A percentile compares a stretch with the other conserved stretches of the same genome.
These are phyloP conservation scores for Fusarium nurragi DNA, from an alignment of 2,329 filamentous ascomycete species.

Conservation along the genomic window DNA sequence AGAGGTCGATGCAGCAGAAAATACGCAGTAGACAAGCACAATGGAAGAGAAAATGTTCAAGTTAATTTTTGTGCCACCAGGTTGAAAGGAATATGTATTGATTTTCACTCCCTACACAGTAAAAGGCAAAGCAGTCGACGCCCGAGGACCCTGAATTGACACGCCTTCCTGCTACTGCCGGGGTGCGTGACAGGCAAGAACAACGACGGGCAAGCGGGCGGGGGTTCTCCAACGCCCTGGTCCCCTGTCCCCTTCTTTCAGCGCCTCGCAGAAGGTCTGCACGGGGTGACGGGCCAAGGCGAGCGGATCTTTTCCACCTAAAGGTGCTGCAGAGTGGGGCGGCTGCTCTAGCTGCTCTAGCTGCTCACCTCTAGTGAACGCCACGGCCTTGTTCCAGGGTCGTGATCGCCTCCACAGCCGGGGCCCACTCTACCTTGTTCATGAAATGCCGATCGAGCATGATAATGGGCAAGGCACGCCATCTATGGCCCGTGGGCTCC, in stretches of 20 bases:
- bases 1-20: not conserved
- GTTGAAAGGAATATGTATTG: slow-evolving; percentile 21
- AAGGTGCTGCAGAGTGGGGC: slow-evolving; percentile 24
- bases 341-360: not conserved
- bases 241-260: slow-evolving; percentile 14
- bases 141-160: slow-evolving; percentile 42
- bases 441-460: slow-evolving; percentile 38
- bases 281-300: slow-evolving; percentile 14
- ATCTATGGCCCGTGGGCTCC: slow-evolving; percentile 4
- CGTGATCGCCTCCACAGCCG: slow-evolving; percentile 39
- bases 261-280: slow-evolving; percentile 15
- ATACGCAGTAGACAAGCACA: not conserved
- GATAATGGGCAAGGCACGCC: slow-evolving; percentile 29
- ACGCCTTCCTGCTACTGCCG: slow-evolving; percentile 32
- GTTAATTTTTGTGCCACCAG: slow-evolving; percentile 24
- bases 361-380: slow-evolving; percentile 12
- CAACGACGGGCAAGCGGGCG: slow-evolving; percentile 20
- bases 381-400: slow-evolving; percentile 23
- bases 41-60: slow-evolving; percentile 6
- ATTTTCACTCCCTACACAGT: not conserved
- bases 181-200: slow-evolving; percentile 8
- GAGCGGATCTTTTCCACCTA: slow-evolving; percentile 7
- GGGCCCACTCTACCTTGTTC: slow-evolving; percentile 34
- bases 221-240: slow-evolving; percentile 28
- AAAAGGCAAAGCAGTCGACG: slow-evolving; percentile 13